Conservation (phyloP, 345 rosid species). For the Nephelium lappaceum region DNA sequence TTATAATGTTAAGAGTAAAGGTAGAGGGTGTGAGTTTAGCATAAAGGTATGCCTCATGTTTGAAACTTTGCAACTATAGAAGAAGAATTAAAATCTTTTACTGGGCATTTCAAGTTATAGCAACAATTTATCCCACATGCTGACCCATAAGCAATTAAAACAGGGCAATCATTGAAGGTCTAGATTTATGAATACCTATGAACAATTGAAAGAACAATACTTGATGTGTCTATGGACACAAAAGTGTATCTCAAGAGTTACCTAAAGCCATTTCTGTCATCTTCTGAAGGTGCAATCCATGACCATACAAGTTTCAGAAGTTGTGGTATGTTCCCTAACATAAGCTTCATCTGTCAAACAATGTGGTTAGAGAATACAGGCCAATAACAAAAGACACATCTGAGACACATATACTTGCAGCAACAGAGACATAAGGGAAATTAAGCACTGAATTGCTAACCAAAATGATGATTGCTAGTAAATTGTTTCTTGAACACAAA, state of each 20-base stretch:
- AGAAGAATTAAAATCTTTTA: not conserved
- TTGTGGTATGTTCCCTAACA: constrained; percentile 87
- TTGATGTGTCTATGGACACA: not conserved
- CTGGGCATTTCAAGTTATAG: constrained; percentile 15
- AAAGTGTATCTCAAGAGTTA: constrained; percentile 20
- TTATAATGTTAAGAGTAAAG: not conserved
- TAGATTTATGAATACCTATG: not conserved
- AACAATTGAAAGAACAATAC: not conserved
- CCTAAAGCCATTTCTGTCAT: constrained; percentile 80
- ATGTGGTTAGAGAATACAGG: constrained; percentile 21
- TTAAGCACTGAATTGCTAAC: not conserved
- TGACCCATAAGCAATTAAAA: not conserved
- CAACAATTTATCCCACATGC: not conserved
- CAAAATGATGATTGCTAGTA: not conserved
- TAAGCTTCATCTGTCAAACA: constrained; percentile 81
- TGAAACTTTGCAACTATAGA: not conserved
- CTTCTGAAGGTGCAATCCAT: constrained; percentile 95
- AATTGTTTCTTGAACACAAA: constrained; percentile 21
- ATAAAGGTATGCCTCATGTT: not conserved
- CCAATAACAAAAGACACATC: not conserved
- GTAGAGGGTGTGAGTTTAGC: not conserved
- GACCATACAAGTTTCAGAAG: constrained; percentile 93
- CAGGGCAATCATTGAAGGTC: not conserved
- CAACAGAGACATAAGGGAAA: not conserved
- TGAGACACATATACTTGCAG: not conserved